These are phyloP conservation scores for Plectosphaerella sp. DNA, from an alignment of 2,329 filamentous ascomycete species.

Conservation along the genomic window DNA sequence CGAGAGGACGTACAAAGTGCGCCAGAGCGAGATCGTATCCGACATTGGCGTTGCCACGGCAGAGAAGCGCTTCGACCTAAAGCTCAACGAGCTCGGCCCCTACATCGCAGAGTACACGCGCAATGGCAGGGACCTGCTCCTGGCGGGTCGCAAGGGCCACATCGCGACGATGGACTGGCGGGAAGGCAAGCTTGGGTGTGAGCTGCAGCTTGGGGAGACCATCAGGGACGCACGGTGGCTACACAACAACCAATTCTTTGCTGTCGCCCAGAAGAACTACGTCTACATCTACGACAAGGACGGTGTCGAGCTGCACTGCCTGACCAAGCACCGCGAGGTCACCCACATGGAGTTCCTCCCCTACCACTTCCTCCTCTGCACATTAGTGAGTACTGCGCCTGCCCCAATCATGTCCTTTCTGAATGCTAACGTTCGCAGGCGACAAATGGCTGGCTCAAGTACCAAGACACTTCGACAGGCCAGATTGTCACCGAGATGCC, in stretches of 20 bases:
- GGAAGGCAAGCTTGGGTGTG: conserved; percentile 83
- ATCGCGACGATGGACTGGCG: conserved; percentile 96
- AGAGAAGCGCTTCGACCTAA: conserved; percentile 89
- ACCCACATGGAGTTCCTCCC: conserved; percentile 93
- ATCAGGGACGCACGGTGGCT: conserved; percentile 87
- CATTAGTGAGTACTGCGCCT: conserved; percentile 56
- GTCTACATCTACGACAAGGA: conserved; percentile 94
- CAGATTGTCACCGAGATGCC: conserved; percentile 81
- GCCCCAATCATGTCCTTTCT: not conserved
- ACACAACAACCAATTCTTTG: conserved; percentile 92
- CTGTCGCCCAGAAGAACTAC: conserved; percentile 92
- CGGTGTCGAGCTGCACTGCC: conserved; percentile 86
- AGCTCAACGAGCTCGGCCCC: conserved; percentile 75
- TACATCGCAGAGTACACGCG: conserved; percentile 87
- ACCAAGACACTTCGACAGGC: conserved; percentile 92
- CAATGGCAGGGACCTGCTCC: conserved; percentile 79
- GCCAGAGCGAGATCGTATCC: conserved; percentile 77
- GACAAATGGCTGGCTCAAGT: conserved; percentile 80
- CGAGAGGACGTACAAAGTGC: conserved; percentile 87
- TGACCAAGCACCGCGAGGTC: conserved; percentile 87
- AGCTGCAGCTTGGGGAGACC: conserved; percentile 87
- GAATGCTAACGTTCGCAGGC: conserved; percentile 43
- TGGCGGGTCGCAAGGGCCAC: conserved; percentile 90
- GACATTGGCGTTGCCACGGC: conserved; percentile 78
- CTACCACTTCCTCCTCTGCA: conserved; percentile 91